phyloP scores from a whole-genome alignment of 352 stramenopile species.

The Pythium monospermum region DNA sequence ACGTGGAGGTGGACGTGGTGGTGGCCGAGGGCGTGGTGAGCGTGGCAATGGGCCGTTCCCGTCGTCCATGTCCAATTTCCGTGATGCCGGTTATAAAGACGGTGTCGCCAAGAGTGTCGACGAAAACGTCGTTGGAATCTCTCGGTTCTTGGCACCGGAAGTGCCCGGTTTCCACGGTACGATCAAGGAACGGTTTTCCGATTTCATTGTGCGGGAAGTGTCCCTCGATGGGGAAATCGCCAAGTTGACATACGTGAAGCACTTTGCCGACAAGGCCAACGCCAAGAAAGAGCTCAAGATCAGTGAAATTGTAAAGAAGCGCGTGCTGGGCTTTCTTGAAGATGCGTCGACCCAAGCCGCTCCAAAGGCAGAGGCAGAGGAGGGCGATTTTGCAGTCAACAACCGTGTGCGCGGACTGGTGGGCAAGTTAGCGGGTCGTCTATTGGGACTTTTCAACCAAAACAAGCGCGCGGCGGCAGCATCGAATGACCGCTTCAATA shows the following conservation, averaged over 20 bases:
- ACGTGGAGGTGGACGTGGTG: conserved; percentile 17
- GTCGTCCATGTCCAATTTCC: conserved; percentile 35
- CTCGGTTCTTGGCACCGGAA: conserved; percentile 50
- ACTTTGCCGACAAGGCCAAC: conserved; percentile 28
- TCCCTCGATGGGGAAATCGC: conserved; percentile 47
- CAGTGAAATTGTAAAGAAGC: conserved; percentile 77
- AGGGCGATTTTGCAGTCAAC: conserved; percentile 13
- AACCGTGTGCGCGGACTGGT: conserved; percentile 45
- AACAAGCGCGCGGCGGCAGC: conserved; percentile 40
- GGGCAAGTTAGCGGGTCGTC: conserved; percentile 43
- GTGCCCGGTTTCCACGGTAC: conserved; percentile 76
- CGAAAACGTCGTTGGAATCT: conserved; percentile 72
- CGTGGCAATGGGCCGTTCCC: too few species aligned
- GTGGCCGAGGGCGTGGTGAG: conserved; percentile 20
- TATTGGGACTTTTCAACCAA: conserved; percentile 64
- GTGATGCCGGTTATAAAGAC: conserved; percentile 66
- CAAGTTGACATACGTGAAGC: conserved; percentile 57
- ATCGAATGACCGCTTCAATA: conserved; percentile 33
- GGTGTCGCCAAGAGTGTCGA: conserved; percentile 68
- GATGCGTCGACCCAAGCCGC: conserved; percentile 20
- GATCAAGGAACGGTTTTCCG: conserved; percentile 89
- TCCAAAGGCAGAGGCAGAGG: conserved; percentile 3
- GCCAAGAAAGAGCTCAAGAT: conserved; percentile 53
- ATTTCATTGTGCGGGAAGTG: conserved; percentile 91
- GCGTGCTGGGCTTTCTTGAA: conserved; percentile 55